Conservation (phyloP, 2,329 filamentous ascomycete genomes). For the Atkinsonella texensis region DNA sequence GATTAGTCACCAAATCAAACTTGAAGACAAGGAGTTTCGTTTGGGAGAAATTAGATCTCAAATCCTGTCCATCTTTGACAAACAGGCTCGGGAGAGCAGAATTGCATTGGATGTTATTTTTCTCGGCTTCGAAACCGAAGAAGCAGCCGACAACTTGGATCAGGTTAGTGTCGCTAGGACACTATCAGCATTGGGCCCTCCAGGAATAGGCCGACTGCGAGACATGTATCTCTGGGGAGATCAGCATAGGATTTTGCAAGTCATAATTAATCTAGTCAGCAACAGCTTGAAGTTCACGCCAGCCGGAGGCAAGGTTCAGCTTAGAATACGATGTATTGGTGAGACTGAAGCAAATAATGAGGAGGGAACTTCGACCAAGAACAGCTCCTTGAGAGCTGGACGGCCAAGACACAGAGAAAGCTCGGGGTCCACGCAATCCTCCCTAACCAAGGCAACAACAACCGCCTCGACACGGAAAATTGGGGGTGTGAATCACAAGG, state of each 20-base stretch:
- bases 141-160: constrained; percentile 20
- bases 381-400: constrained; percentile 24
- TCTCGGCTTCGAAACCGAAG: constrained; percentile 25
- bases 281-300: constrained; percentile 91
- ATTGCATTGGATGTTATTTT: constrained; percentile 67
- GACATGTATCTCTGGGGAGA: constrained; percentile 92
- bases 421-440: constrained; percentile 38
- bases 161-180: constrained; percentile 21
- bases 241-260: constrained; percentile 78
- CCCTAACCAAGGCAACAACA: constrained; percentile 28
- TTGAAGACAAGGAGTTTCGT: constrained; percentile 78
- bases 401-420: constrained; percentile 33
- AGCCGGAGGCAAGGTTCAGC: constrained; percentile 57
- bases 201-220: constrained; percentile 55
- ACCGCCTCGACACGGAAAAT: constrained; percentile 8
- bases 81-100: constrained; percentile 69
- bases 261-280: constrained; percentile 87
- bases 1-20: constrained; percentile 68
- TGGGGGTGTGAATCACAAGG: constrained; percentile 44
- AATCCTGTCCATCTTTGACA: constrained; percentile 76
- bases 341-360: constrained; percentile 36
- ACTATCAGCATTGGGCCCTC: constrained; percentile 49
- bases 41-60: constrained; percentile 77
- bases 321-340: constrained; percentile 63
- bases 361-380: constrained; percentile 37